A percentile compares a stretch with the other conserved stretches of the same genome.
phyloP scores from a whole-genome alignment of 1,284 basidiomycete species.

The Entoloma clypeatum region DNA sequence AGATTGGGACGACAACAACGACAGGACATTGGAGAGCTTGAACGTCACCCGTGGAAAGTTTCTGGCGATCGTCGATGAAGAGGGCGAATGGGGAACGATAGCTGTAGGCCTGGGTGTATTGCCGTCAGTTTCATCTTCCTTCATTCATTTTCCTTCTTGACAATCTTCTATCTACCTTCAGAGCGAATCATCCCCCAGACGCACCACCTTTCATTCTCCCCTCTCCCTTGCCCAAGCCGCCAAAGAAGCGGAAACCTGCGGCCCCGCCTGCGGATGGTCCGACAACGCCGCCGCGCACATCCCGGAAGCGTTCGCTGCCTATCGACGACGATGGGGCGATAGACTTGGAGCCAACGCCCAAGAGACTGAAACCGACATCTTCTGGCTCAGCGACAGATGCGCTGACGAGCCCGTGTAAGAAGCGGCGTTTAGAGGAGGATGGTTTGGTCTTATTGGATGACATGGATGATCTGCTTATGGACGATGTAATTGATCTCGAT shows the following conservation, averaged over 20 bases:
- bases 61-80: slow-evolving; percentile 84
- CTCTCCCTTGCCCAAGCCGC: slow-evolving; percentile 53
- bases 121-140: slow-evolving; percentile 54
- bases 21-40: slow-evolving; percentile 68
- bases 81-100: slow-evolving; percentile 72
- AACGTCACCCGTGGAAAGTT: slow-evolving; percentile 75
- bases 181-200: slow-evolving; percentile 49
- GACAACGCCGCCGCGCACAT: slow-evolving; percentile 36
- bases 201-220: slow-evolving; percentile 57
- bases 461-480: slow-evolving; percentile 50
- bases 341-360: slow-evolving; percentile 51
- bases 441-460: slow-evolving; percentile 64
- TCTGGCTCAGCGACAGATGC: slow-evolving; percentile 20
- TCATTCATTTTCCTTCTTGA: neutral
- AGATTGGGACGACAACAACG: slow-evolving; percentile 85
- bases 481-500: slow-evolving; percentile 55
- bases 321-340: slow-evolving; percentile 47
- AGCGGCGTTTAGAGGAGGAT: slow-evolving; percentile 62
- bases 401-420: slow-evolving; percentile 54
- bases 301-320: slow-evolving; percentile 55
- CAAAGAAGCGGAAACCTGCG: slow-evolving; percentile 42
- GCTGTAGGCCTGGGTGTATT: slow-evolving; percentile 67
- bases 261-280: slow-evolving; percentile 39
- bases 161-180: slow-evolving; percentile 22
- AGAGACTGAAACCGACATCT: slow-evolving; percentile 39